Evolutionary conservation across 495 filamentous ascomycete genomes (phyloP), one percentile per base, ranked within the genome.

Genomic region (Penicillium goetzii): DNA sequence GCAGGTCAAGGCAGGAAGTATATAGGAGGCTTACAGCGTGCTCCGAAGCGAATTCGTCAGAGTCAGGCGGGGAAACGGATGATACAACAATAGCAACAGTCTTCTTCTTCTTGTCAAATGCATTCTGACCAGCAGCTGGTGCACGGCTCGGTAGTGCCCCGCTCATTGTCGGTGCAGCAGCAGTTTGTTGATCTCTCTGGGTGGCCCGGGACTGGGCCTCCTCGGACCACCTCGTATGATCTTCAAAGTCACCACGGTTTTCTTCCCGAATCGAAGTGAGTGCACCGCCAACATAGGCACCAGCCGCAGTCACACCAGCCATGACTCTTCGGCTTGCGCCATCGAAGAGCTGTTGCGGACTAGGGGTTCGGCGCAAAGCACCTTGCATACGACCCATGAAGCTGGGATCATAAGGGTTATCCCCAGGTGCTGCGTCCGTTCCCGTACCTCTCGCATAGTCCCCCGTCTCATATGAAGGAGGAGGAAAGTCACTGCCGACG

Each of bases 261-360:
- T 93, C 92, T 73, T 97, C 93, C 41, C 89, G 83, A 47, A 97
- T 97, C 14, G 91, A 88, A 36, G 89, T 88, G 59, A 97, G 78
- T n/a, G 89, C 91, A 58, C 77, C 89, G 23, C 91, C 91, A 32
- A 93, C 85, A 19, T 83, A 90, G 21, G 88, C 88, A 8, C 92
- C 91, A n/a, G 91, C 92, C 28, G 93, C 93, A 10, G 91, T 89
- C 61, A 97, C 79, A 1, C 92, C 89, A 12, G 92, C 92, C 0
- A 84, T 86, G 25, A 96, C 89, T 55, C 84, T 88, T 73, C 87
- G 88, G 70, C 86, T 88, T 1, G 92, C 92, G 33, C 84, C 87
- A 71, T 94, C 90, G 63, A 93, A 85, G 62, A 96, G 84, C 75
- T 96, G 91, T 70, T 96, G 92, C 28, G 93, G 93, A 69, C 91